These are phyloP conservation scores for Royoungia palumana DNA, from an alignment of 768 basidiomycete genomes.

Conservation along the genomic window DNA sequence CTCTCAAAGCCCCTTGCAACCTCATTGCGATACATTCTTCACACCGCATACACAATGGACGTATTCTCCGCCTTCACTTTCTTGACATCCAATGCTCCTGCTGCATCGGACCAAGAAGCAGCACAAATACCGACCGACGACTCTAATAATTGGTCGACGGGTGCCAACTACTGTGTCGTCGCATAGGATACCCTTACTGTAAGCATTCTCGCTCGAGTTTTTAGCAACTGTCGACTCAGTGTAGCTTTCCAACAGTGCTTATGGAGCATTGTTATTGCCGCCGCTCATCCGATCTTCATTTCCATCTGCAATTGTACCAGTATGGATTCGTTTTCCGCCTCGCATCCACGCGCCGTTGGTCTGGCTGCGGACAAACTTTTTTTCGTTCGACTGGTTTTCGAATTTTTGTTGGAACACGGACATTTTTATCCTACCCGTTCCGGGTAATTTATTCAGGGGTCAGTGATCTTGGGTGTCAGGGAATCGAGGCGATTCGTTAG, in stretches of 20 bases:
- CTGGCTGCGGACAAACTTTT: slow-evolving; percentile 1
- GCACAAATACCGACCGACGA: slow-evolving; percentile 16
- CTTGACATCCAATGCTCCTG: background rate
- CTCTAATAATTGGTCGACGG: no score
- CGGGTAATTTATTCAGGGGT: no score
- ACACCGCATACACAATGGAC: slow-evolving; percentile 18
- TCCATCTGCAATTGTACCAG: slow-evolving; percentile 2
- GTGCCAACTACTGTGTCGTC: slow-evolving; percentile 11
- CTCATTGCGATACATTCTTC: slow-evolving; percentile 6
- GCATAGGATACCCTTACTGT: slow-evolving; percentile 17
- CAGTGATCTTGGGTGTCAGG: slow-evolving; percentile 3
- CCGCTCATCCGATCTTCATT: background rate
- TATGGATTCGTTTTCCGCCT: background rate
- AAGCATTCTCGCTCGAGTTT: background rate
- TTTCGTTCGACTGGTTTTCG: slow-evolving; percentile 18
- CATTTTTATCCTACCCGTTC: background rate
- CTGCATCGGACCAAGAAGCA: background rate
- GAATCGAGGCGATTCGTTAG: slow-evolving; percentile 4
- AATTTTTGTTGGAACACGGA: slow-evolving; percentile 19
- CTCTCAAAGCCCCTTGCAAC: slow-evolving; percentile 1
- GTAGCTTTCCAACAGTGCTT: background rate
- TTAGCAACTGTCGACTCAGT: background rate
- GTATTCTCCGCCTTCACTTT: slow-evolving; percentile 2
- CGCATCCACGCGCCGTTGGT: slow-evolving; percentile 6
- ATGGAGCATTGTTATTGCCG: background rate